These are phyloP conservation scores for Populus euphratica DNA, from an alignment of 345 rosid species.

Conservation along the genomic window DNA sequence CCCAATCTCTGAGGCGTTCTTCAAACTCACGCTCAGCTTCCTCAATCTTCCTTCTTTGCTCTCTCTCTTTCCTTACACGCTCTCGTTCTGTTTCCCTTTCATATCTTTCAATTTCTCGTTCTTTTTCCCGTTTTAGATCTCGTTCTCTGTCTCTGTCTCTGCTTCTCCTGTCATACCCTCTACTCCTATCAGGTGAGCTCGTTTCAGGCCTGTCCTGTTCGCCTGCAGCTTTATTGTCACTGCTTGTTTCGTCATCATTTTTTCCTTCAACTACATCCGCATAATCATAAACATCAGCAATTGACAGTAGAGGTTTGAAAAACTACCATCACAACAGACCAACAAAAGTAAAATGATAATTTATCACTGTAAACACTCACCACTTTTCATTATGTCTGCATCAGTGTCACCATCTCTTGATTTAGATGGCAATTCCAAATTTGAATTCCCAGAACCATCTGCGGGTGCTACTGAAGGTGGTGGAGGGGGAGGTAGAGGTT, in stretches of 20 bases:
- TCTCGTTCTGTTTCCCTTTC: slow-evolving; percentile 94
- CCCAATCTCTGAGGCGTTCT: slow-evolving; percentile 88
- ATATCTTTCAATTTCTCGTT: slow-evolving; percentile 75
- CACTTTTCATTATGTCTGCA: slow-evolving; percentile 41
- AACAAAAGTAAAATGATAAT: not conserved
- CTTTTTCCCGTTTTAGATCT: slow-evolving; percentile 74
- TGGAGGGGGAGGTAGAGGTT: slow-evolving; percentile 92
- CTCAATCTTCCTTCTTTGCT: slow-evolving; percentile 81
- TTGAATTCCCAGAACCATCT: slow-evolving; percentile 47
- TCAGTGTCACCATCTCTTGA: slow-evolving; percentile 66
- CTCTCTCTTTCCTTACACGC: slow-evolving; percentile 83
- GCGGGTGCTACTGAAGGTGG: slow-evolving; percentile 59
- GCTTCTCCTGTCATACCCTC: slow-evolving; percentile 74
- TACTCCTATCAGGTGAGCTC: slow-evolving; percentile 74
- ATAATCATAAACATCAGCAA: slow-evolving; percentile 8
- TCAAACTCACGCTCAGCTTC: slow-evolving; percentile 93
- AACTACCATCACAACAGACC: not conserved
- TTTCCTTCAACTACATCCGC: slow-evolving; percentile 54
- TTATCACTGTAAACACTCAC: slow-evolving; percentile 34
- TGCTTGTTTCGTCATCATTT: slow-evolving; percentile 62
- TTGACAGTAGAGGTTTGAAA: not conserved
- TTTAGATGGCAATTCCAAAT: slow-evolving; percentile 50
- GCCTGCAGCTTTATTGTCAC: slow-evolving; percentile 49
- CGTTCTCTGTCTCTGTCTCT: slow-evolving; percentile 64
- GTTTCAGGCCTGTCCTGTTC: slow-evolving; percentile 71